Evolutionary conservation across 208 protist genomes (phyloP).

Genomic region (Leptomonas seymouri): DNA sequence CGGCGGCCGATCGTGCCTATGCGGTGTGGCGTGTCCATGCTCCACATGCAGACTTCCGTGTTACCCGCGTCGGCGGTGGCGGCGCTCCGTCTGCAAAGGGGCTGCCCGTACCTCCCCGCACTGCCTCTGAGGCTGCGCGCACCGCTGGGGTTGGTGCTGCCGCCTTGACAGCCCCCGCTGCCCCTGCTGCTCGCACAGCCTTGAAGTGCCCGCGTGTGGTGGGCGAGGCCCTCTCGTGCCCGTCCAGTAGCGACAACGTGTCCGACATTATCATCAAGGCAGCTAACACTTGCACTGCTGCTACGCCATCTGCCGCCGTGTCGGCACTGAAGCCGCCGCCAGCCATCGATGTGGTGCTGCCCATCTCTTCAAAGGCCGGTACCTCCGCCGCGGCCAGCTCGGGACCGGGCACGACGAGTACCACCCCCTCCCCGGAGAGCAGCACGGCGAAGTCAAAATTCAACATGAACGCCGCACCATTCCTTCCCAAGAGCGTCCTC

Average conservation of each 20-base stretch:
- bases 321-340: slow-evolving; percentile 23
- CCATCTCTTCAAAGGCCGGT: not conserved
- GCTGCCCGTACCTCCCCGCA: not conserved
- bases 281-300: not conserved
- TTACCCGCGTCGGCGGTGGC: not conserved
- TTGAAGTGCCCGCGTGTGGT: slow-evolving; percentile 22
- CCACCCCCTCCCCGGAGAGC: slow-evolving; percentile 18
- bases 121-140: not conserved
- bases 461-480: slow-evolving; percentile 22
- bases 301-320: slow-evolving; percentile 1
- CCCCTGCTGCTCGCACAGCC: slow-evolving; percentile 1
- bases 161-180: not conserved
- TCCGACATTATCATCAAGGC: not conserved
- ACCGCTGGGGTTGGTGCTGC: not conserved
- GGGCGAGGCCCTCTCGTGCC: not conserved
- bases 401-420: not conserved
- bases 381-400: slow-evolving; percentile 2
- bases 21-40: slow-evolving; percentile 10
- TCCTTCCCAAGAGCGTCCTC: slow-evolving; percentile 21
- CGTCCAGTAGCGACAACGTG: not conserved
- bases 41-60: slow-evolving; percentile 9
- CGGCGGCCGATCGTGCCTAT: slow-evolving; percentile 10
- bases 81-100: not conserved
- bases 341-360: slow-evolving; percentile 17
- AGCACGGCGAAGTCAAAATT: slow-evolving; percentile 20